Evolutionary conservation across 169 alveolate genomes (phyloP), one percentile per base, ranked within the genome.

Genomic region (Besnoitia besnoiti): DNA sequence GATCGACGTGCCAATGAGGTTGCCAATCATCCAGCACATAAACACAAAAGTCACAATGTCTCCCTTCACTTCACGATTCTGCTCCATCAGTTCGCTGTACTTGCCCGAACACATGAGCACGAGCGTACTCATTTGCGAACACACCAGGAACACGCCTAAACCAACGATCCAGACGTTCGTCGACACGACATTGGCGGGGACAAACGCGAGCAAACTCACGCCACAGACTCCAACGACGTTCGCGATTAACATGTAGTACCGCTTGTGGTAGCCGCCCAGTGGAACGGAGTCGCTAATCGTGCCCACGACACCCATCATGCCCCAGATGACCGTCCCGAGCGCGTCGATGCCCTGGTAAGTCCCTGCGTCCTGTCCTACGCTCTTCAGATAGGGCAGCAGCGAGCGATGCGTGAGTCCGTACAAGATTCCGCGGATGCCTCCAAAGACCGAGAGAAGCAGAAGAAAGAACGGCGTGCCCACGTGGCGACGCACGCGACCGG

Each of bases 11-110:
- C 91, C 95, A 10, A 93, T 47, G n/a, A 93, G 14, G 79, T 93
- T 82, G 35, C 95, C 95, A 12, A 42, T n/a, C 91, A 90, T 73
- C 76, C 82, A 82, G 39, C 90, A 79, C 39, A 77, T 50, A 35
- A 79, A 93, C 19, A 93, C 91, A 40, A 89, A 93, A 10, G 93
- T 84, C 33, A 93, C 93, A 14, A 93, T 85, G 44, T 93, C 92
- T 30, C 91, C 87, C 27, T 91, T 85, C 37, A 82, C 50, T 5
- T 79, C 77, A 3, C 93, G 93, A 7, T 82, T 35, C 59, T 50
- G 37, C 55, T 51, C 80, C 61, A 93, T 89, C 40, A 93, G 37
- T 47, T 93, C 92, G 79, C 91, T 73, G 88, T 93, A 93, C 35
- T 75, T 87, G 7, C 95, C 95, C 46, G 75, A 85, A 49, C 91